These are phyloP conservation scores for Eutypella sp. DNA, from an alignment of 2,329 filamentous ascomycete genomes.

Conservation along the genomic window DNA sequence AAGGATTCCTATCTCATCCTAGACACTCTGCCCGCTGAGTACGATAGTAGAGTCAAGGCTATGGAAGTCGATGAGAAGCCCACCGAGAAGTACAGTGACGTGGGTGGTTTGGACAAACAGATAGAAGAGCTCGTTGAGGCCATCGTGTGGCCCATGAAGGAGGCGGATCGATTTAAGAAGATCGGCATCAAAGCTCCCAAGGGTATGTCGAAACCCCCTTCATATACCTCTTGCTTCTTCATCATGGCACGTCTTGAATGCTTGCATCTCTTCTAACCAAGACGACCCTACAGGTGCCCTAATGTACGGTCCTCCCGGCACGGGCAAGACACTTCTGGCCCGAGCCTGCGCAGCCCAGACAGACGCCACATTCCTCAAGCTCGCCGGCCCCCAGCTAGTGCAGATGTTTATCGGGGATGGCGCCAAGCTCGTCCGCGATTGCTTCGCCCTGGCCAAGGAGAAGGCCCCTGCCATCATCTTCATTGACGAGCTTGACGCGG, in stretches of 20 bases:
- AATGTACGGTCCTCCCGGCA: slow-evolving; percentile 95
- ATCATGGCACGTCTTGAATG: background rate
- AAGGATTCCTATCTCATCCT: slow-evolving; percentile 98
- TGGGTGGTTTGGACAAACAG: slow-evolving; percentile 96
- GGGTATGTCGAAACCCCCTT: slow-evolving; percentile 55
- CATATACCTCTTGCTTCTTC: slow-evolving; percentile 4
- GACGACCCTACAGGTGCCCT: slow-evolving; percentile 63
- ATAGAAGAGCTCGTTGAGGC: slow-evolving; percentile 98
- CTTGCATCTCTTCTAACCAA: slow-evolving; percentile 8
- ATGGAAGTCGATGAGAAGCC: slow-evolving; percentile 99
- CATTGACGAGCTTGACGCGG: slow-evolving; percentile 95
- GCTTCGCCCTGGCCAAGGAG: slow-evolving; percentile 95
- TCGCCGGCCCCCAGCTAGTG: slow-evolving; percentile 93
- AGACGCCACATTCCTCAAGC: slow-evolving; percentile 96
- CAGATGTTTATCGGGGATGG: slow-evolving; percentile 99
- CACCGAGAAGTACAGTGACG: slow-evolving; percentile 97
- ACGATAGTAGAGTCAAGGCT: slow-evolving; percentile 97
- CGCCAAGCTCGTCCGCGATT: slow-evolving; percentile 94
- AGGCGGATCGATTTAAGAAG: slow-evolving; percentile 98
- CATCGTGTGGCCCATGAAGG: slow-evolving; percentile 99
- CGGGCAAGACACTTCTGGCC: slow-evolving; percentile 86
- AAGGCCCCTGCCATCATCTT: slow-evolving; percentile 99
- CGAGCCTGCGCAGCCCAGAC: slow-evolving; percentile 96
- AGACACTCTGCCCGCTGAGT: slow-evolving; percentile 94
- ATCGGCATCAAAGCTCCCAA: slow-evolving; percentile 99